These are phyloP conservation scores for Fusarium sp. DNA, from an alignment of 2,329 filamentous ascomycete genomes.

Conservation along the genomic window DNA sequence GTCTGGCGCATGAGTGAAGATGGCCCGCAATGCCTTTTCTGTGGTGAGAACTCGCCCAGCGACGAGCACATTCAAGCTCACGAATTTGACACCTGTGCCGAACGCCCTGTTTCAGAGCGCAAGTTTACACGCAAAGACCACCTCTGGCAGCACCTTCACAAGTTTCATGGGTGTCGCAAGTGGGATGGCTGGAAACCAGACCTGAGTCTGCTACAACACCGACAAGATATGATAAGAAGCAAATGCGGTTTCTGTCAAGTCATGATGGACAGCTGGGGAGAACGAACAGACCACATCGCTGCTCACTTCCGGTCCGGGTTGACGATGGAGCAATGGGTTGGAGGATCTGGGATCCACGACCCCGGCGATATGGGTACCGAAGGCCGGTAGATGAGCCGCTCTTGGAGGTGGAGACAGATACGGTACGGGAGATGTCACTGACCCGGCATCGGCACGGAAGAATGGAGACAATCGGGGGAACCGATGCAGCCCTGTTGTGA, in stretches of 20 bases:
- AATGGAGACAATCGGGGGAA: slow-evolving; percentile 16
- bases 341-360: slow-evolving; percentile 37
- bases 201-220: slow-evolving; percentile 45
- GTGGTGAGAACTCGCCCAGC: slow-evolving; percentile 46
- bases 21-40: slow-evolving; percentile 53
- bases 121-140: slow-evolving; percentile 55
- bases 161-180: slow-evolving; percentile 56
- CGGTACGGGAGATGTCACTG: neutral
- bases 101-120: slow-evolving; percentile 54
- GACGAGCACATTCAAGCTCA: slow-evolving; percentile 51
- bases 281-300: slow-evolving; percentile 43
- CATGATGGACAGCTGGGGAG: slow-evolving; percentile 41
- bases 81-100: slow-evolving; percentile 59
- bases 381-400: neutral
- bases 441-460: slow-evolving; percentile 13
- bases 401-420: neutral
- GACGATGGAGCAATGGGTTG: slow-evolving; percentile 43
- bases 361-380: slow-evolving; percentile 21
- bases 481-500: slow-evolving; percentile 25
- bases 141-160: slow-evolving; percentile 53
- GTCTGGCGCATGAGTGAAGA: slow-evolving; percentile 60
- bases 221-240: slow-evolving; percentile 41
- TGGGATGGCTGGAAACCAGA: slow-evolving; percentile 60
- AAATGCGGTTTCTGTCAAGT: slow-evolving; percentile 45
- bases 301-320: slow-evolving; percentile 43